These are phyloP conservation scores for Volvox carteri DNA, from an alignment of 163 green algal species.

Conservation along the genomic window DNA sequence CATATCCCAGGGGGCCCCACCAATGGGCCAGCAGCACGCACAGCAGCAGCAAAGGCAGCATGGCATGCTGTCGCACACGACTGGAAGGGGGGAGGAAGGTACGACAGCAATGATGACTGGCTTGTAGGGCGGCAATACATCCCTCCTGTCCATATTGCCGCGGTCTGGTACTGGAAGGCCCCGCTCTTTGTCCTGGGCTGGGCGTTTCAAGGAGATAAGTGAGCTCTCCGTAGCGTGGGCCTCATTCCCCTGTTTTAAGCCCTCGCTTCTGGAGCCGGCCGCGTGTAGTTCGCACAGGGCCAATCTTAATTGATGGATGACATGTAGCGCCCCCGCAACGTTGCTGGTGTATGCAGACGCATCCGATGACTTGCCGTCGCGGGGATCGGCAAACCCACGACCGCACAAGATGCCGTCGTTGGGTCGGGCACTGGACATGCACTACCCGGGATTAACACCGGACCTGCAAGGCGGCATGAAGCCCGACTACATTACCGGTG, in stretches of 20 bases:
- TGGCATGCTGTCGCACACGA: background rate
- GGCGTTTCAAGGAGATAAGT: too few species aligned
- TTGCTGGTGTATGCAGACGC: background rate
- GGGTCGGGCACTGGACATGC: background rate
- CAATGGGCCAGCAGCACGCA: background rate
- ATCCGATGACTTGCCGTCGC: constrained; percentile 13
- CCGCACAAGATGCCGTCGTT: constrained; percentile 54
- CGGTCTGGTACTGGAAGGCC: too few species aligned
- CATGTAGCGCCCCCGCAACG: background rate
- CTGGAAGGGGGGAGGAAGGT: background rate
- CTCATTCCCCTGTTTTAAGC: too few species aligned
- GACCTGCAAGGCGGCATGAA: constrained; percentile 11
- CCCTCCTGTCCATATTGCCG: too few species aligned
- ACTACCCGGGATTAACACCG: background rate
- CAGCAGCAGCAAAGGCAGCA: constrained; percentile 11
- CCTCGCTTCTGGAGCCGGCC: background rate
- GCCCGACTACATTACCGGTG: background rate
- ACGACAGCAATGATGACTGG: too few species aligned
- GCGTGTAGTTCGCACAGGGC: background rate
- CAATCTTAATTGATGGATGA: too few species aligned
- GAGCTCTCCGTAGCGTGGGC: too few species aligned
- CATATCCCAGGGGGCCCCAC: background rate
- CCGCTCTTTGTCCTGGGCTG: too few species aligned
- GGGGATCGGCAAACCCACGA: constrained; percentile 45
- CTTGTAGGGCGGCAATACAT: too few species aligned